Conservation (phyloP, 2,329 filamentous ascomycete species). For the Metarhizium guizhouense region DNA sequence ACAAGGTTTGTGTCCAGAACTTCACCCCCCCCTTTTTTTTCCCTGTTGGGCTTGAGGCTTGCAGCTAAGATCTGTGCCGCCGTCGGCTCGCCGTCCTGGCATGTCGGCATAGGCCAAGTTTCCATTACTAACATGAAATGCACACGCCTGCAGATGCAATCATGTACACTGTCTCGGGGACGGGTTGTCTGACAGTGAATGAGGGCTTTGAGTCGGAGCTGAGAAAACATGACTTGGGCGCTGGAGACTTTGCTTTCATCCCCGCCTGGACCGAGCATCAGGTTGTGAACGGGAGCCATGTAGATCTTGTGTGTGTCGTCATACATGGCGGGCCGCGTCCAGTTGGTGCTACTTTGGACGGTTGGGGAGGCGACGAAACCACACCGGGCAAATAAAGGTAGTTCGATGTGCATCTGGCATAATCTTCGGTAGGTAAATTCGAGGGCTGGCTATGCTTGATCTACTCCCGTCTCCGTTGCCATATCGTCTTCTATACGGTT, state of each 20-base stretch:
- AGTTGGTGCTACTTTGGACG: conserved; percentile 51
- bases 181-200: conserved; percentile 50
- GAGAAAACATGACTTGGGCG: conserved; percentile 45
- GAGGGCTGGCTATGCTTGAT: neutral
- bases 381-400: conserved; percentile 9
- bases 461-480: neutral
- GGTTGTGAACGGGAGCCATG: conserved; percentile 54
- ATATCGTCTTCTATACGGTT: neutral
- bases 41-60: neutral
- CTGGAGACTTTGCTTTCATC: conserved; percentile 62
- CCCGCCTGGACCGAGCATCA: conserved; percentile 65
- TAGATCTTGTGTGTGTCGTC: conserved; percentile 56
- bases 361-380: conserved; percentile 47
- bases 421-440: neutral
- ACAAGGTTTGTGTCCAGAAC: conserved; percentile 41
- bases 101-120: neutral
- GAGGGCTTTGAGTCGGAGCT: conserved; percentile 41
- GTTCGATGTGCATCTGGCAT: neutral
- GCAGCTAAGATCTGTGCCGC: no score
- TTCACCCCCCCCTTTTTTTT: neutral
- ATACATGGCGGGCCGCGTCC: conserved; percentile 53
- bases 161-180: conserved; percentile 54
- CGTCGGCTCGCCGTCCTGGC: neutral
- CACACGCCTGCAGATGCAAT: conserved; percentile 48
- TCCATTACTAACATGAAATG: neutral